Percentiles rank a stretch among this genome's conserved stretches.
phyloP scores from a whole-genome alignment of 2,329 filamentous ascomycete genomes.

The Sordariomycetes sp. region DNA sequence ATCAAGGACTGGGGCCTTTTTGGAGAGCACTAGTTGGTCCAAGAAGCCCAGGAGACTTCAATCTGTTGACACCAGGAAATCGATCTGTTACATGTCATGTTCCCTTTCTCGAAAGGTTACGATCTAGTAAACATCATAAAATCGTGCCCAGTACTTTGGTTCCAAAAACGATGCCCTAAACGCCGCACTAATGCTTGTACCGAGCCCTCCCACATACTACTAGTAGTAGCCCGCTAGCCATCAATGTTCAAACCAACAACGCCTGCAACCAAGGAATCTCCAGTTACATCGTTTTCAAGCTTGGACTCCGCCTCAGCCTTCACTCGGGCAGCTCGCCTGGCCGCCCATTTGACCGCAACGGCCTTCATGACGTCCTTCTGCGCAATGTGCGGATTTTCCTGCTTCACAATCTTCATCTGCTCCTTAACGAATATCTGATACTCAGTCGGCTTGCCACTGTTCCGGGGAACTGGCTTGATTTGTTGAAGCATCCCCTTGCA shows the following conservation, averaged over 20 bases:
- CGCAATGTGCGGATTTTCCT: slow-evolving; percentile 43
- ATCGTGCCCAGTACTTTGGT: not conserved
- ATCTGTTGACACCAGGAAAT: not conserved
- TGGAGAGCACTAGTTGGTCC: slow-evolving; percentile 14
- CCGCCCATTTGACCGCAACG: slow-evolving; percentile 54
- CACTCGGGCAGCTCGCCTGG: too few species aligned
- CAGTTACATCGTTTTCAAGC: too few species aligned
- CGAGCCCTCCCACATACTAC: too few species aligned
- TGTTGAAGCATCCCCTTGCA: slow-evolving; percentile 67
- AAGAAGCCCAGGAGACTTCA: not conserved
- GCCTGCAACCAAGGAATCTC: slow-evolving; percentile 12
- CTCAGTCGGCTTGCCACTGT: slow-evolving; percentile 23
- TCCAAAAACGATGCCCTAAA: not conserved
- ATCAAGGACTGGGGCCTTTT: slow-evolving; percentile 79
- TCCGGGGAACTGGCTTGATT: slow-evolving; percentile 66
- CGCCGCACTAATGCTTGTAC: not conserved
- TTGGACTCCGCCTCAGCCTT: too few species aligned
- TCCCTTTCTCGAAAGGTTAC: not conserved
- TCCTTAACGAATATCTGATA: slow-evolving; percentile 53
- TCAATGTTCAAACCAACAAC: slow-evolving; percentile 17
- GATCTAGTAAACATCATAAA: not conserved
- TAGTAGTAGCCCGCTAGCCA: too few species aligned
- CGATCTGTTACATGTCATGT: not conserved
- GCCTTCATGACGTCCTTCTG: slow-evolving; percentile 63
- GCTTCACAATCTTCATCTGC: slow-evolving; percentile 54